Conservation (phyloP, 1,139 yeast genomes). For the Tardiomyces depauwii region DNA sequence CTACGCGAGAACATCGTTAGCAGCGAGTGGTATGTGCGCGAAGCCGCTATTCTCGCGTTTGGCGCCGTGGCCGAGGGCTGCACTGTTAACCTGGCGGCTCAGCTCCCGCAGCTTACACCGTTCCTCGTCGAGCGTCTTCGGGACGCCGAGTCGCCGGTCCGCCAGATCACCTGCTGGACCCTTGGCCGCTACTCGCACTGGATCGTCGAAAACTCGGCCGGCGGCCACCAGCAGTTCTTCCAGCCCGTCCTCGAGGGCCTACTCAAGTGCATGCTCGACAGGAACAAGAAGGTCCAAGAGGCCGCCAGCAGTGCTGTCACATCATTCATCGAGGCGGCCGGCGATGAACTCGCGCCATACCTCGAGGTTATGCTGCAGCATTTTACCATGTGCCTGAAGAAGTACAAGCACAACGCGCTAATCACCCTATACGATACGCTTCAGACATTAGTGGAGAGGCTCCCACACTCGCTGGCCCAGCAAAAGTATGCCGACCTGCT, state of each 20-base stretch:
- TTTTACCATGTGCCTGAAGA: slow-evolving; percentile 60
- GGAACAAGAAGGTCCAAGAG: slow-evolving; percentile 85
- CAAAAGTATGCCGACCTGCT: slow-evolving; percentile 46
- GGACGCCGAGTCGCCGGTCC: slow-evolving; percentile 72
- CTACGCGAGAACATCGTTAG: slow-evolving; percentile 61
- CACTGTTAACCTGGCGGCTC: slow-evolving; percentile 48
- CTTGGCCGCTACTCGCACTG: slow-evolving; percentile 74
- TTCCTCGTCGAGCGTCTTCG: slow-evolving; percentile 69
- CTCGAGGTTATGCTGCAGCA: slow-evolving; percentile 58
- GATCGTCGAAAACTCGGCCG: slow-evolving; percentile 44
- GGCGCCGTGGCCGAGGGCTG: slow-evolving; percentile 95
- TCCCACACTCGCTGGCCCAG: slow-evolving; percentile 31
- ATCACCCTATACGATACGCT: slow-evolving; percentile 80
- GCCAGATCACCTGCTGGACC: slow-evolving; percentile 95
- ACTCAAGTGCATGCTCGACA: slow-evolving; percentile 64
- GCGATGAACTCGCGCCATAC: slow-evolving; percentile 44
- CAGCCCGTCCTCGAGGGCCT: slow-evolving; percentile 67
- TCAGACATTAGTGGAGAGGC: slow-evolving; percentile 79
- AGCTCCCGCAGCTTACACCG: slow-evolving; percentile 71
- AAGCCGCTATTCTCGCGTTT: slow-evolving; percentile 85
- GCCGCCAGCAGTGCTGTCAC: slow-evolving; percentile 87
- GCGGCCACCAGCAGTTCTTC: slow-evolving; percentile 54
- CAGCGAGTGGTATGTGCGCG: slow-evolving; percentile 77
- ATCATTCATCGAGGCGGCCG: slow-evolving; percentile 69
- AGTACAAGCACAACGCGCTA: slow-evolving; percentile 74